phyloP scores from a whole-genome alignment of 2,329 filamentous ascomycete genomes.

The Dactylellina drechsleri region DNA sequence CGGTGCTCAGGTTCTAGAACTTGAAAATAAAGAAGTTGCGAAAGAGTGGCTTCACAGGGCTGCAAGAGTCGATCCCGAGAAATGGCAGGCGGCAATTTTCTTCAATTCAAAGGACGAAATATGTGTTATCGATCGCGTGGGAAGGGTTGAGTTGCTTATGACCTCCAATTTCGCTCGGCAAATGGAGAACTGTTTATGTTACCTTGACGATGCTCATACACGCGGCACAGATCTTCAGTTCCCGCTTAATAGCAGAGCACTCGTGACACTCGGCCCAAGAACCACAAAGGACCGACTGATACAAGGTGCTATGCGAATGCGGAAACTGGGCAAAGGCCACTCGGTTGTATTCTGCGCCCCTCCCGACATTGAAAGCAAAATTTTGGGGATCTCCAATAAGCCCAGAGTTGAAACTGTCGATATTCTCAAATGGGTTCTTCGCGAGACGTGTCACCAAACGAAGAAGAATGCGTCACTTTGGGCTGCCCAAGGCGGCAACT shows the following conservation, averaged over 20 bases:
- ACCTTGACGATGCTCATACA: conserved; percentile 77
- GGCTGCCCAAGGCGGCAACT: conserved; percentile 70
- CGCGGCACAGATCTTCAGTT: conserved; percentile 75
- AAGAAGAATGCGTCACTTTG: conserved; percentile 69
- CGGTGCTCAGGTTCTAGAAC: conserved; percentile 75
- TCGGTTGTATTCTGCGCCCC: conserved; percentile 67
- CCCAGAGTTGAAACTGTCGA: conserved; percentile 65
- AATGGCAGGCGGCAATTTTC: conserved; percentile 66
- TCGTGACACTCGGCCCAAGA: conserved; percentile 73
- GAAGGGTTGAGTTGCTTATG: conserved; percentile 65
- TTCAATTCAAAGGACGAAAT: conserved; percentile 69
- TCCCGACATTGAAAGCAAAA: conserved; percentile 69
- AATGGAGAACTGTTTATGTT: conserved; percentile 72
- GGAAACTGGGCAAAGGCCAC: conserved; percentile 74
- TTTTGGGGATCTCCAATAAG: conserved; percentile 60
- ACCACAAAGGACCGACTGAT: conserved; percentile 76
- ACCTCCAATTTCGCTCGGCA: conserved; percentile 70
- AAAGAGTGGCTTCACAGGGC: conserved; percentile 65
- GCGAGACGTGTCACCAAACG: conserved; percentile 68
- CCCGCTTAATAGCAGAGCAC: conserved; percentile 70
- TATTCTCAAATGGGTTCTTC: conserved; percentile 71
- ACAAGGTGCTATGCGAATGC: conserved; percentile 78
- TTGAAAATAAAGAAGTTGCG: conserved; percentile 69
- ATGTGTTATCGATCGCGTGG: conserved; percentile 66
- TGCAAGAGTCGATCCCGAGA: conserved; percentile 15